A percentile compares a stretch with the other conserved stretches of the same genome.
Conservation (phyloP, 2,329 filamentous ascomycete genomes). For the Rhynchosporium agropyri region DNA sequence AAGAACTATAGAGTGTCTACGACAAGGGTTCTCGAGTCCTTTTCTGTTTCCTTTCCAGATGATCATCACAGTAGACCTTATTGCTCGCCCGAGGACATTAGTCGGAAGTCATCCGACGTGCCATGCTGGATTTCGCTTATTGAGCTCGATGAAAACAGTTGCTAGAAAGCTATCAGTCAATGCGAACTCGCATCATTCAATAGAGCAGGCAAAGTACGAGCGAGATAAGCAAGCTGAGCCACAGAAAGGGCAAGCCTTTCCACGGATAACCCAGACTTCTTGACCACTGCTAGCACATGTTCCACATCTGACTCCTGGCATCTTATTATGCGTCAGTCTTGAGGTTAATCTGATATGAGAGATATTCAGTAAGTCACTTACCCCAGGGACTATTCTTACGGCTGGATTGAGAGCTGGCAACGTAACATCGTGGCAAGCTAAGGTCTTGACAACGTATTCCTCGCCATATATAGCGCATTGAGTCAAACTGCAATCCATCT, state of each 20-base stretch:
- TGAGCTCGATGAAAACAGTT: too few species aligned
- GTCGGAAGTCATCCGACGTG: too few species aligned
- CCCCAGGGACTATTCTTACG: constrained; percentile 29
- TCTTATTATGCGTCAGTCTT: constrained; percentile 37
- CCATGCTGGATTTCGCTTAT: too few species aligned
- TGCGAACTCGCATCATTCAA: too few species aligned
- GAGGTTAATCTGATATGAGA: background rate
- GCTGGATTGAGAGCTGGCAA: constrained; percentile 18
- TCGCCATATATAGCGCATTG: constrained; percentile 9
- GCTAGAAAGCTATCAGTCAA: too few species aligned
- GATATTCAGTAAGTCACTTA: constrained; percentile 13
- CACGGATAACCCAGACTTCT: constrained; percentile 60
- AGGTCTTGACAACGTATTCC: background rate
- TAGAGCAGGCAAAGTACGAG: too few species aligned
- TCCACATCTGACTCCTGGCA: constrained; percentile 56
- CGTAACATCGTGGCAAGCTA: constrained; percentile 20
- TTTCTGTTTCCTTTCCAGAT: too few species aligned
- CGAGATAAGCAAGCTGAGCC: constrained; percentile 35
- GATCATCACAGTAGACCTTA: too few species aligned
- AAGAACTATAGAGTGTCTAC: too few species aligned
- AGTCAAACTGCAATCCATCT: constrained; percentile 27
- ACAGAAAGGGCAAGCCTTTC: constrained; percentile 54
- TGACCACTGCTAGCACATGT: constrained; percentile 53
- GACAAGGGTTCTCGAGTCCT: too few species aligned
- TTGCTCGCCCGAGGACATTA: too few species aligned